A percentile compares a stretch with the other conserved stretches of the same genome.
These are phyloP conservation scores for Schizopora paradoxa DNA, from an alignment of 1,284 basidiomycete genomes.

Conservation along the genomic window DNA sequence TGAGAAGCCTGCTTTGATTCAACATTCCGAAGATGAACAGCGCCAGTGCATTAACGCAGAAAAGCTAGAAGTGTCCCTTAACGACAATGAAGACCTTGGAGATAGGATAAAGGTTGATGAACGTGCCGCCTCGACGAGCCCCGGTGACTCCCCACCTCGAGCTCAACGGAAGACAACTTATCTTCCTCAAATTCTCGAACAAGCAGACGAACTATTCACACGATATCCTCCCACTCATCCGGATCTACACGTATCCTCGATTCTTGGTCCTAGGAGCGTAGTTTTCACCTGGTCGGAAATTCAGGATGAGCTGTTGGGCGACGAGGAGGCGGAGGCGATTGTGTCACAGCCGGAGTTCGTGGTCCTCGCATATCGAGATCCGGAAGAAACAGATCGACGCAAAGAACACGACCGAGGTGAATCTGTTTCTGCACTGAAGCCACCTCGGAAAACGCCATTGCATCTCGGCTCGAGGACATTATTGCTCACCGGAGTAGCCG, in stretches of 20 bases:
- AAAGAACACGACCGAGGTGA: slow-evolving; percentile 23
- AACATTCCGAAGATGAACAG: too few species aligned
- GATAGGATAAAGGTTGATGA: too few species aligned
- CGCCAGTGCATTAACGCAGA: too few species aligned
- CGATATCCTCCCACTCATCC: slow-evolving; percentile 43
- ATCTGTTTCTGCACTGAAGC: slow-evolving; percentile 11
- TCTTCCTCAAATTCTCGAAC: slow-evolving; percentile 37
- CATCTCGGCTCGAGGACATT: slow-evolving; percentile 38
- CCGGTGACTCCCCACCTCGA: too few species aligned
- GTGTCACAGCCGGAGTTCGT: slow-evolving; percentile 48
- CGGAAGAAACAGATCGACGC: slow-evolving; percentile 28
- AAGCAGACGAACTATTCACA: slow-evolving; percentile 39
- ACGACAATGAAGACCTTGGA: too few species aligned
- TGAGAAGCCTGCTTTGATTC: too few species aligned
- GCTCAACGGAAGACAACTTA: slow-evolving; percentile 1
- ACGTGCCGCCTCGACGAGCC: not conserved
- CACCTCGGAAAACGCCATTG: slow-evolving; percentile 22
- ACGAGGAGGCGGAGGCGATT: slow-evolving; percentile 59
- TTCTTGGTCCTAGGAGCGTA: slow-evolving; percentile 65
- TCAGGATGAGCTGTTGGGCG: slow-evolving; percentile 35
- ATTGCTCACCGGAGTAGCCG: slow-evolving; percentile 55
- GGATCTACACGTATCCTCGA: slow-evolving; percentile 44
- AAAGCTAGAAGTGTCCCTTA: too few species aligned
- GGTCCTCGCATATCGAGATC: slow-evolving; percentile 41
- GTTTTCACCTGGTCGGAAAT: slow-evolving; percentile 55